phyloP scores from a whole-genome alignment of 1,284 basidiomycete genomes.

The Sphagnurus paluster region DNA sequence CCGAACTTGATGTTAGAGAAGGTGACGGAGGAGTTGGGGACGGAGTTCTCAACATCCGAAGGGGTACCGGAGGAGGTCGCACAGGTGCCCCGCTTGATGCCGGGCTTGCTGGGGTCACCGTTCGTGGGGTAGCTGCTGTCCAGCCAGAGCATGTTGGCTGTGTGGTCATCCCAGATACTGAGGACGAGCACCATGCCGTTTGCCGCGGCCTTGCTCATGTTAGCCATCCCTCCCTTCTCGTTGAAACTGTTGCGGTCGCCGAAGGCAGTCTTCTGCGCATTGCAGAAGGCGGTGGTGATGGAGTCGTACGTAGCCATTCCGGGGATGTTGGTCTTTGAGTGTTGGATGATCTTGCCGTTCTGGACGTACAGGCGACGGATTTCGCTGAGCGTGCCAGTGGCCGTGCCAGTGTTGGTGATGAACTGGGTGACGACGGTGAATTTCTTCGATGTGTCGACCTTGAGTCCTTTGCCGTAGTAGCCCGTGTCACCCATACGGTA shows the following conservation, averaged over 20 bases:
- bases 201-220: constrained; percentile 45
- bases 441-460: constrained; percentile 42
- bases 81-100: constrained; percentile 55
- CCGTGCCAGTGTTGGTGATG: constrained; percentile 45
- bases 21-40: constrained; percentile 42
- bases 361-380: constrained; percentile 59
- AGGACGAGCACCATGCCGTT: constrained; percentile 56
- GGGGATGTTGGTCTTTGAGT: constrained; percentile 44
- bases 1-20: constrained; percentile 62
- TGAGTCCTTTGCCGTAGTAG: constrained; percentile 48
- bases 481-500: constrained; percentile 51
- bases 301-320: constrained; percentile 40
- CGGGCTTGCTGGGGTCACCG: constrained; percentile 40
- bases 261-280: constrained; percentile 42
- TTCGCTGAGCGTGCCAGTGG: constrained; percentile 46
- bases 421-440: constrained; percentile 62
- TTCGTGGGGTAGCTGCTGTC: constrained; percentile 53
- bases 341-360: constrained; percentile 50
- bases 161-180: too few relatives aligned
- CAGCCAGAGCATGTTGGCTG: constrained; percentile 61
- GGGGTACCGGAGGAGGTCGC: constrained; percentile 48
- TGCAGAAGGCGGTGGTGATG: constrained; percentile 41
- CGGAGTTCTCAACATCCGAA: constrained; percentile 41
- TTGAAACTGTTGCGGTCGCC: constrained; percentile 46
- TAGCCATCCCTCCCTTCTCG: constrained; percentile 41